Conservation (phyloP, 306 rosid species). For the Castanospermum australe region DNA sequence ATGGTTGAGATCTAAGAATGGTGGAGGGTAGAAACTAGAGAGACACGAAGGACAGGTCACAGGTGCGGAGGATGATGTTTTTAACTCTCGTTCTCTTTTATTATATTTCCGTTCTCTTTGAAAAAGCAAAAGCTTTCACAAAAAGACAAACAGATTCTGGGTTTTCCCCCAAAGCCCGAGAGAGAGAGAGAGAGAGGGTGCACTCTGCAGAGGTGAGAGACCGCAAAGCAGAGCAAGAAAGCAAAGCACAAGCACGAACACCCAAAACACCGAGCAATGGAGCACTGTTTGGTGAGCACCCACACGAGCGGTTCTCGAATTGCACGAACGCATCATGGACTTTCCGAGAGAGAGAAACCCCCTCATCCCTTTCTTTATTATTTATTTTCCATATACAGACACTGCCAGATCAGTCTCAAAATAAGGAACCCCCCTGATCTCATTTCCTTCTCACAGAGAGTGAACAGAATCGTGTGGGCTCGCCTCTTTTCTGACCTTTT, state of each 20-base stretch:
- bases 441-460: neutral
- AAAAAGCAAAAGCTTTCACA: constrained; percentile 26
- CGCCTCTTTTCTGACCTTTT: neutral
- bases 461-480: constrained; percentile 23
- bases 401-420: constrained; percentile 34
- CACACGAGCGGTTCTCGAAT: constrained; percentile 79
- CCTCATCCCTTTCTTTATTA: neutral
- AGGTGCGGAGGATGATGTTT: neutral
- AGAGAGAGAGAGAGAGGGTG: neutral
- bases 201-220: no score
- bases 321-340: constrained; percentile 32
- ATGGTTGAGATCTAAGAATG: no score
- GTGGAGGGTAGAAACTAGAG: neutral
- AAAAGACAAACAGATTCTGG: constrained; percentile 40
- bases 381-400: neutral
- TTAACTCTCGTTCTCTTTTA: neutral
- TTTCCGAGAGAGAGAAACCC: neutral
- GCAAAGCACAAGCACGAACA: neutral
- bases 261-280: constrained; percentile 9
- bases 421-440: constrained; percentile 28
- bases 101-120: constrained; percentile 15
- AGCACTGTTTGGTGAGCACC: constrained; percentile 31
- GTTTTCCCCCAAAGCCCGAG: constrained; percentile 44
- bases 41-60: neutral
- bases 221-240: no score